Evolutionary conservation across 2,329 filamentous ascomycete species (phyloP).

Genomic region (Bipolaris gigantea): DNA sequence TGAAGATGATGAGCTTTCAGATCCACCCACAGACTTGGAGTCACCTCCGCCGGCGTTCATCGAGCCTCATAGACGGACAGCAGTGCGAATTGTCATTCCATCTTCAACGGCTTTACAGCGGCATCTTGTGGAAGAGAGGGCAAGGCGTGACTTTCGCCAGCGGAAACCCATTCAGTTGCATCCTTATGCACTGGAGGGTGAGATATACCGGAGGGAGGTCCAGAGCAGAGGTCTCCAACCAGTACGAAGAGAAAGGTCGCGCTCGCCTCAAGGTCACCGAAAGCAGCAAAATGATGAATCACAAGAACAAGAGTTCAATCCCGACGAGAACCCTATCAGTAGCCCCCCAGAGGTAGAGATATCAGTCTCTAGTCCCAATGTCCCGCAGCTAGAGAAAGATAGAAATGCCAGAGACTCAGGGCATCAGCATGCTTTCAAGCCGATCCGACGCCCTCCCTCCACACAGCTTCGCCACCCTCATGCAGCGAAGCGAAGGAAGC

Average conservation of each 20-base stretch:
- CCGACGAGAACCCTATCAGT: slow-evolving; percentile 22
- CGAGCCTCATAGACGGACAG: slow-evolving; percentile 28
- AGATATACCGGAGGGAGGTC: slow-evolving; percentile 48
- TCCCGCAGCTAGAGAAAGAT: slow-evolving; percentile 11
- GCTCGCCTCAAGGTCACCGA: slow-evolving; percentile 28
- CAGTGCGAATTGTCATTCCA: slow-evolving; percentile 38
- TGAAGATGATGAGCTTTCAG: slow-evolving; percentile 30
- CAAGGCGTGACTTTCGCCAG: slow-evolving; percentile 45
- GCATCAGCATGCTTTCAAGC: slow-evolving; percentile 4
- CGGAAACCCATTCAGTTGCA: slow-evolving; percentile 54
- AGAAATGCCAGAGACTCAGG: slow-evolving; percentile 2
- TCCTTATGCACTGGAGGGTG: slow-evolving; percentile 51
- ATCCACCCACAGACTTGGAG: slow-evolving; percentile 28
- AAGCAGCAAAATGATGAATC: slow-evolving; percentile 25
- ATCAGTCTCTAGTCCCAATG: slow-evolving; percentile 28
- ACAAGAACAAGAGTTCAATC: slow-evolving; percentile 40
- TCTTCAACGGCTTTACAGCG: slow-evolving; percentile 22
- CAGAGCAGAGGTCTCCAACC: slow-evolving; percentile 50
- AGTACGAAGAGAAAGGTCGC: slow-evolving; percentile 40
- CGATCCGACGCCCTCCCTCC: slow-evolving; percentile 11
- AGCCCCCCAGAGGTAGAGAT: slow-evolving; percentile 31
- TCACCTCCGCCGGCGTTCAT: slow-evolving; percentile 11
- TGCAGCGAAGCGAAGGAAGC: slow-evolving; percentile 26
- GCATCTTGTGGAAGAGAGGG: slow-evolving; percentile 19
- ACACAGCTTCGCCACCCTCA: slow-evolving; percentile 20